Base-by-base conservation (phyloP, 495 filamentous ascomycete genomes). In the Penicillium nucicola region DNA sequence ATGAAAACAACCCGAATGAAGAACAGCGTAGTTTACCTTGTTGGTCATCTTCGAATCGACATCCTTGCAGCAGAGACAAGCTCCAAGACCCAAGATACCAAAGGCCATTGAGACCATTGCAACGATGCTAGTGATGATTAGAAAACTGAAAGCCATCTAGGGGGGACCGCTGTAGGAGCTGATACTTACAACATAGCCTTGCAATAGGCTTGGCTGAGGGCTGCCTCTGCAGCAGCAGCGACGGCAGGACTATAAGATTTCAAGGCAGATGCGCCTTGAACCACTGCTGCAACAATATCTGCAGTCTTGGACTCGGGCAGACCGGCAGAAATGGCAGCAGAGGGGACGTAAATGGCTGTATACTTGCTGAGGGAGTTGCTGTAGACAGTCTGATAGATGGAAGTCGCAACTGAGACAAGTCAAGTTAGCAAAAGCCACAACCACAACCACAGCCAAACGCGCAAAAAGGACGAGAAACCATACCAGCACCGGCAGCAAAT, bases 21-120 rank as follows among this genome's bases (percentile, higher is more conserved):
- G n/a, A 34, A 12, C 43, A 13, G 5, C 9, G n/a, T 18, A 12
- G 12, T 53, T 15, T 35, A 60, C 60, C 53, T 59, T 60, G 45
- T 60, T 57, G 4, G 57, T 64, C 61, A 64, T 61, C 42, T 58
- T 64, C 2, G 49, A 52, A 20, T 61, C 54, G 15, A 64, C 57
- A 33, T 61, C 55, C 38, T 64, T 58, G 52, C 61, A 64, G 37
- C 54, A 64, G 0, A 64, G 51, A 49, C 61, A 64, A 28, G 61
- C 57, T 10, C 34, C 47, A 31, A 64, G 45, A 15, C 61, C 58
- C 1, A 64, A 30, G 14, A 61, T 61, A 7, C 61, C 58, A 39
- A 64, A 61, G 6, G 61, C 60, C 60, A 64, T 61, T 19, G 58
- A 58, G 7, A 58, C 52, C 57, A 64, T 61, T 9, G 58, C 49